Evolutionary conservation across 2,329 filamentous ascomycete genomes (phyloP), one percentile per base, ranked within the genome.

Genomic region (Thyridium curvatum): DNA sequence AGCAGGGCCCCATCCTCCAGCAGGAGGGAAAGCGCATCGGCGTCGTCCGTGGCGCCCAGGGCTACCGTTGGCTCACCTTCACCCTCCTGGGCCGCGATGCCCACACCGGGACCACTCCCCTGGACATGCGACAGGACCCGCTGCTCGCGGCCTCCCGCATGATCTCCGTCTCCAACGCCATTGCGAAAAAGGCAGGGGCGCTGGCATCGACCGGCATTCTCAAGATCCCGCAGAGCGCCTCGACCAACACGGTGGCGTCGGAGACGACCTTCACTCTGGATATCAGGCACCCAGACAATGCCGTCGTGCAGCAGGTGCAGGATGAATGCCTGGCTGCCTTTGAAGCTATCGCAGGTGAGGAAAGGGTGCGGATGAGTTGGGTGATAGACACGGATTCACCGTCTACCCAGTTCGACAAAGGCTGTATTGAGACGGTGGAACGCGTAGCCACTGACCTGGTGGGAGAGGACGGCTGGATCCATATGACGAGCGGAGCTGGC

Each of bases 1-100:
- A 94, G 56, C 88, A 94, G 56, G 86, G 86, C 0, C 85, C 86
- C 0, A 76, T 87, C 28, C 70, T 94, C 1, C 80, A 90, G 51
- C 70, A 70, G 13, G 68, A 73, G 18, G 62, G 69, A 18, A 71
- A 79, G 46, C 79, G 79, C 39, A 72, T 91, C 37, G 81, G 82
- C 16, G 72, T 86, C 7, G 85, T 90, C 4, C 72, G 74, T 26
- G 84, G 83, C 3, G 84, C 85, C 2, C 84, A 89, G 54, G 82
- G 81, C 5, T 88, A 86, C 57, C 76, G 78, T 41, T 89, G 85
- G 85, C 80, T 79, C 56, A 82, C 76, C 0, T 58, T 89, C 30
- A 76, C 74, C 6, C 71, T 89, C 3, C 65, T 65, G 9, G 84
- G 85, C 2, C 66, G 76, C 47, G 84, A 87, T 48, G 77, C 77